Percentiles rank a stretch among this genome's conserved stretches.
phyloP scores from a whole-genome alignment of 108 stramenopile genomes.

The Fragilariopsis cylindrus region DNA sequence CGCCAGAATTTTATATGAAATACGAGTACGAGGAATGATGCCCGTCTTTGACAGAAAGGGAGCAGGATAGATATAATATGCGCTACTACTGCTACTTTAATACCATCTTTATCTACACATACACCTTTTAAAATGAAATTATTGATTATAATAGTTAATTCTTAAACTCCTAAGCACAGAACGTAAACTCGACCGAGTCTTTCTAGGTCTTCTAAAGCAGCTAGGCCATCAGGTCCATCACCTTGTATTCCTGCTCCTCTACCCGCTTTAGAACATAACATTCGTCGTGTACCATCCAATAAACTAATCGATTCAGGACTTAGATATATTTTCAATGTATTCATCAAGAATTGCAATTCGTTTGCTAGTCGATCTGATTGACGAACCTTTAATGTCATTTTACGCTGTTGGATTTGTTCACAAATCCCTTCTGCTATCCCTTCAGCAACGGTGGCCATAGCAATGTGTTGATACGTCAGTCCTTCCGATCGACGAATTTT shows the following conservation, averaged over 20 bases:
- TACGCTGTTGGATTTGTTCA: conserved; percentile 64
- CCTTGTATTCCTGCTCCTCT: conserved; percentile 55
- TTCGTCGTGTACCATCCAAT: conserved; percentile 61
- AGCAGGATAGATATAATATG: no score
- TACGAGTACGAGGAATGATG: no score
- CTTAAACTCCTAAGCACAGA: conserved; percentile 68
- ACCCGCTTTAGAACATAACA: conserved; percentile 66
- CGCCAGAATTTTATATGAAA: no score
- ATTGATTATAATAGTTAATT: no score
- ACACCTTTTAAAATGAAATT: no score
- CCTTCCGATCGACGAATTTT: conserved; percentile 69
- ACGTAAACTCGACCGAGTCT: conserved; percentile 84
- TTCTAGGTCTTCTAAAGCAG: conserved; percentile 77
- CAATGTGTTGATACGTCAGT: conserved; percentile 72
- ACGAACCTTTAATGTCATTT: conserved; percentile 57
- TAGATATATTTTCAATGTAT: conserved; percentile 73
- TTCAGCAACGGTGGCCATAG: conserved; percentile 82
- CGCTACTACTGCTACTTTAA: no score
- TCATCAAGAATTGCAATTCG: conserved; percentile 79
- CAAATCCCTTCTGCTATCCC: conserved; percentile 84
- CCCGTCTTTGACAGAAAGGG: no score
- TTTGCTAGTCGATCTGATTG: conserved; percentile 75
- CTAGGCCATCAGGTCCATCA: conserved; percentile 84
- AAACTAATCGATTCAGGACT: conserved; percentile 46
- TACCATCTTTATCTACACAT: no score